Percentiles rank a stretch among this genome's conserved stretches.
phyloP scores from a whole-genome alignment of 2,329 filamentous ascomycete species.

The Arthrobotrys sinensis region DNA sequence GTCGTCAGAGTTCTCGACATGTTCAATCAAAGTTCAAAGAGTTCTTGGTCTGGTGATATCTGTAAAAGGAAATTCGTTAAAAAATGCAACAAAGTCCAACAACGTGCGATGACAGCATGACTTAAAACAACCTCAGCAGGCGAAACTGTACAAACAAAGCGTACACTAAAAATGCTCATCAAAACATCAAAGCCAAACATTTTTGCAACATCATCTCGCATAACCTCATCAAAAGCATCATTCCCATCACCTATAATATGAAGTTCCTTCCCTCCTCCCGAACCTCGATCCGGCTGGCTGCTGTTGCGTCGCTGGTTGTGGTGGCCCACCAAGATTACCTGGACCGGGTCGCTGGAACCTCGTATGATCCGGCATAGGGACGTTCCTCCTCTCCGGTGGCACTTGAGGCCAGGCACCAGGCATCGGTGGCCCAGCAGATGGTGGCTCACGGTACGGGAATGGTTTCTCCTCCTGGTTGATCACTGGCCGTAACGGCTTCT shows the following conservation, averaged over 20 bases:
- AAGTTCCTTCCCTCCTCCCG: slow-evolving; percentile 26
- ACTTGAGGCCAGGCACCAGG: slow-evolving; percentile 52
- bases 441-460: slow-evolving; percentile 40
- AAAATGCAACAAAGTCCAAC: slow-evolving; percentile 9
- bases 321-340: slow-evolving; percentile 36
- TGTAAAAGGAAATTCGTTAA: slow-evolving; percentile 41
- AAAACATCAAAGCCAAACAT: background rate
- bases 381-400: slow-evolving; percentile 33
- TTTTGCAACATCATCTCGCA: background rate
- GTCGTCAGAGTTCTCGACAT: background rate
- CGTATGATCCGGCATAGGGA: slow-evolving; percentile 45
- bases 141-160: background rate
- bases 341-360: slow-evolving; percentile 34
- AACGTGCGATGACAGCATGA: background rate
- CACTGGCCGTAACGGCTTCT: slow-evolving; percentile 28
- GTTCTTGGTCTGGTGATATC: slow-evolving; percentile 2
- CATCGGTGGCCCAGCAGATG: slow-evolving; percentile 40
- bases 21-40: background rate
- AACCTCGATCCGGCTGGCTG: slow-evolving; percentile 20
- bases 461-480: slow-evolving; percentile 43
- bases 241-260: slow-evolving; percentile 38
- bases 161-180: slow-evolving; percentile 2
- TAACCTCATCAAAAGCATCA: slow-evolving; percentile 9
- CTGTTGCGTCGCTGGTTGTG: slow-evolving; percentile 21
- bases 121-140: slow-evolving; percentile 4